Evolutionary conservation across 805 yeast species (phyloP), one percentile per base, ranked within the genome.

Genomic region (Wickerhamiella shivajii): DNA sequence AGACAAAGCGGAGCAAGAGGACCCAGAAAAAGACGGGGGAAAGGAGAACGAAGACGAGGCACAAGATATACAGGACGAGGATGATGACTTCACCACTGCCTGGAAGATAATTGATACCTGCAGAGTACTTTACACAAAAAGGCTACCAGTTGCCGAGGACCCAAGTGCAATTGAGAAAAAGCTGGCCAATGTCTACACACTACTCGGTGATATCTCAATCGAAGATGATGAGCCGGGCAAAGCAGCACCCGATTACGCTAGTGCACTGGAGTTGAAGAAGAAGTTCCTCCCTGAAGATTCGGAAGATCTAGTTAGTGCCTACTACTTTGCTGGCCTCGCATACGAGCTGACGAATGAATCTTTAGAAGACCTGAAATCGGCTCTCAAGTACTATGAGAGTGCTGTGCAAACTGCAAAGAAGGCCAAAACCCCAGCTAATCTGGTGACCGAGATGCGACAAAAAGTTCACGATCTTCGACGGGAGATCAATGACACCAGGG

Each of bases 181-280:
- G 42, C 58, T 84, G 15, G 72, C 85, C 0, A 85, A 80, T 37
- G 68, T 75, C 1, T 77, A 74, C 50, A 85, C 78, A 47, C 55
- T 85, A 8, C 61, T 84, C 12, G 97, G 97, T 20, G 96, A 87
- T 50, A 77, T 85, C 7, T 76, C 93, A 0, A 61, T 85, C 27
- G 98, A 87, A 50, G 70, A 90, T 2, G 57, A 87, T 46, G 80
- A 81, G 53, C 84, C 84, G 53, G 56, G 61, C 11, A 92, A 81
- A 52, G 80, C 95, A 0, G 67, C 76, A 0, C 58, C 59, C 13
- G 94, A 85, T 52, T 70, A 83, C 37, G 58, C 63, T 29, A 56
- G 67, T 13, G 63, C 81, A 25, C 61, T 79, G 21, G 56, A 66
- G 18, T 55, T 75, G 27, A 66, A 79, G 50, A 48, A 57, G 31